phyloP scores from a whole-genome alignment of 139 green algal genomes.

The Closterium sp. region DNA sequence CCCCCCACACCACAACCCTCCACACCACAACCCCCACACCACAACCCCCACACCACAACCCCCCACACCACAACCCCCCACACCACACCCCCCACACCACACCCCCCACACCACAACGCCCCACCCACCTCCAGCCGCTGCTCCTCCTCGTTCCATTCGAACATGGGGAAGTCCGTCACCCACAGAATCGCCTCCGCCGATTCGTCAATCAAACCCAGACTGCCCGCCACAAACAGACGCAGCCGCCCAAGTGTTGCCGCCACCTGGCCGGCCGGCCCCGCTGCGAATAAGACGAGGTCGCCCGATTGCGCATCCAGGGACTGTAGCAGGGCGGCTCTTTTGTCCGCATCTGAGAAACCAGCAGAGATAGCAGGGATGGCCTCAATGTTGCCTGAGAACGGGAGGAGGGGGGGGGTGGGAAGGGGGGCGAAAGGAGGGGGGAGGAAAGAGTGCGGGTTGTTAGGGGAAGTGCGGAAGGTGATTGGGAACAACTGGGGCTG shows the following conservation, averaged over 20 bases:
- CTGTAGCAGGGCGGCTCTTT: slow-evolving; percentile 20
- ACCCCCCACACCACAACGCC: too few relatives aligned
- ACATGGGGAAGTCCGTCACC: slow-evolving; percentile 97
- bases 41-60: too few relatives aligned
- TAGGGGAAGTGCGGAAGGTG: too few relatives aligned
- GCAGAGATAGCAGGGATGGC: slow-evolving; percentile 10
- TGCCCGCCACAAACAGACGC: slow-evolving; percentile 72
- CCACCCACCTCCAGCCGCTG: slow-evolving; percentile 39
- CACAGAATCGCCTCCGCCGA: slow-evolving; percentile 74
- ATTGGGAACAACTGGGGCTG: too few relatives aligned
- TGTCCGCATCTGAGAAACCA: slow-evolving; percentile 2
- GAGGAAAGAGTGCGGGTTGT: too few relatives aligned
- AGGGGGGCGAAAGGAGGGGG: background rate
- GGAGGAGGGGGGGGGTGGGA: background rate
- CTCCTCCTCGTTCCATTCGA: slow-evolving; percentile 90
- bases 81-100: too few relatives aligned
- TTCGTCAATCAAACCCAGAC: slow-evolving; percentile 65
- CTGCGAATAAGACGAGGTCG: slow-evolving; percentile 86
- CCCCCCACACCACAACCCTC: too few relatives aligned
- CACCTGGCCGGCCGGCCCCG: slow-evolving; percentile 66
- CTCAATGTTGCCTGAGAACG: background rate
- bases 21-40: too few relatives aligned
- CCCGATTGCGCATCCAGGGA: slow-evolving; percentile 54
- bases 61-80: too few relatives aligned
- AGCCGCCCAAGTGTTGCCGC: slow-evolving; percentile 80